Base-by-base conservation (phyloP, 371 early-diverging fungal genomes). In the Mucor piriformis region DNA sequence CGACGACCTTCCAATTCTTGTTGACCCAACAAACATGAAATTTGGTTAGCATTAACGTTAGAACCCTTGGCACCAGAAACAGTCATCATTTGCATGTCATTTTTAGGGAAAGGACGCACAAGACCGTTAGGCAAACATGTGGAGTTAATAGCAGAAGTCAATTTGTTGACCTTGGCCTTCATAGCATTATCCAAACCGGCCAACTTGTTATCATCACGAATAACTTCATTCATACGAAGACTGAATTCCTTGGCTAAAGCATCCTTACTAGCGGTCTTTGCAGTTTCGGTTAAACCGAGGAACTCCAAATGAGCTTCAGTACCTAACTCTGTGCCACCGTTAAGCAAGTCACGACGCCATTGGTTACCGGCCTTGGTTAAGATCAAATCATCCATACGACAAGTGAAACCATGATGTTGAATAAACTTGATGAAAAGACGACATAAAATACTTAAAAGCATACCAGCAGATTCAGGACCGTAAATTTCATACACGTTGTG, bases 1-100 rank as follows among this genome's bases (percentile, higher is more conserved):
- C 99, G 92, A 60, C 95, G 90, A 69, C 99, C 99, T 82, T 99
- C 99, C 50, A 99, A 82, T 73, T 98, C 98, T 78, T 99, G 99
- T 76, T 99, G 99, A 61, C 99, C 99, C 25, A 99, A 84, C 65
- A 95, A 84, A 75, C 97, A 95, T 3, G 98, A 94, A 70, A 99
- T 99, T 77, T 99, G 99, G 6, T 95, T 92, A 23, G 97, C 91
- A 74, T 99, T 99, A 52, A 99, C 98, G 59, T 90, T 89, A 18
- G 92, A 92, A 52, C 99, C 99, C 83, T 99, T 99, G 62, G 99
- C 99, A 70, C 99, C 99, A 38, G 97, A 95, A 20, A 92, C 89
- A 2, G 99, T 96, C 96, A 99, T 99, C 74, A 97, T 85, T 79
- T 94, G 95, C 98, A 99, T 99, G 83, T 95, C 93, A 74, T 99